These are phyloP conservation scores for Blumeria hordei DNA, from an alignment of 2,329 filamentous ascomycete genomes.

Conservation along the genomic window DNA sequence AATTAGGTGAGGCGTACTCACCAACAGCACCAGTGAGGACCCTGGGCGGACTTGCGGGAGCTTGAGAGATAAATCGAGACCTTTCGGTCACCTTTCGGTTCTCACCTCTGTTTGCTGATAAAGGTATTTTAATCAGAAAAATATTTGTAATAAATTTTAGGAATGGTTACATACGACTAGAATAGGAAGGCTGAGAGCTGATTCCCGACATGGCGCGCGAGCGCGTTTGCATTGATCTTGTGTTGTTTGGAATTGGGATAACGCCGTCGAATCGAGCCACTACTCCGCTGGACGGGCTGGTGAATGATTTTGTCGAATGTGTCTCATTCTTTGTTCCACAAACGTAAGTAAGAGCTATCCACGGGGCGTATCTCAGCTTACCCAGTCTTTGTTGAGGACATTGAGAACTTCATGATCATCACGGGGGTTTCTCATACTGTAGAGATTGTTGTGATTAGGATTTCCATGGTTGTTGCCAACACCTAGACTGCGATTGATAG, in stretches of 20 bases:
- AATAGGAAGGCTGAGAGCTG: not conserved
- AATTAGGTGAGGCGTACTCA: slow-evolving; percentile 2
- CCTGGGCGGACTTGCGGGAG: slow-evolving; percentile 6
- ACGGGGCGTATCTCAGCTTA: not conserved
- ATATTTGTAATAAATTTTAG: too few relatives aligned
- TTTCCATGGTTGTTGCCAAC: too few relatives aligned
- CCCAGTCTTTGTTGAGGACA: not conserved
- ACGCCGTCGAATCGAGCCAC: not conserved
- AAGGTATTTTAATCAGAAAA: too few relatives aligned
- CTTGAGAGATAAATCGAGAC: slow-evolving; percentile 5
- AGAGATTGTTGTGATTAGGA: too few relatives aligned
- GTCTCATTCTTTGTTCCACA: too few relatives aligned
- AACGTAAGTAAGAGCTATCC: too few relatives aligned
- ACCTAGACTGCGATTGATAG: not conserved
- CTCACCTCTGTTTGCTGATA: not conserved
- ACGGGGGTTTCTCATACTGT: too few relatives aligned
- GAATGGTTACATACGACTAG: too few relatives aligned
- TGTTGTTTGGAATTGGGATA: not conserved
- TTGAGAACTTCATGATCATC: not conserved
- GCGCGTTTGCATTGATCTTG: not conserved
- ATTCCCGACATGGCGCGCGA: not conserved
- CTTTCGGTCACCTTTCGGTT: slow-evolving; percentile 3
- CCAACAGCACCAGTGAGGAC: slow-evolving; percentile 4
- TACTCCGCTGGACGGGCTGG: not conserved
- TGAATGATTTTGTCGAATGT: too few relatives aligned